phyloP scores from a whole-genome alignment of 148 eudicot species.

The Linanthus parryae region DNA sequence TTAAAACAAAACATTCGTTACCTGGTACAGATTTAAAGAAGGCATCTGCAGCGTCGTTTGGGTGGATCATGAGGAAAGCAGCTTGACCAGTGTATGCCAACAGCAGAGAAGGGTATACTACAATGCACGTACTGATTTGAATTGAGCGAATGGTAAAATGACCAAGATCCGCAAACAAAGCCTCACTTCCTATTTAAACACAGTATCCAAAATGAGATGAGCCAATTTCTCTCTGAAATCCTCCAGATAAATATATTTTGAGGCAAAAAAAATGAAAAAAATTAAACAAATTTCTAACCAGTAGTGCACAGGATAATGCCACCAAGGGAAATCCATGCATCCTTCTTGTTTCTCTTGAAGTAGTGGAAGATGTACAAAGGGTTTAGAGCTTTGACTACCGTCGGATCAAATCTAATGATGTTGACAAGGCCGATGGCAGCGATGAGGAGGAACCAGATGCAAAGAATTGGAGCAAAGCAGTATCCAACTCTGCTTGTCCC shows the following conservation, averaged over 20 bases:
- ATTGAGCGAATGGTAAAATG: slow-evolving; percentile 40
- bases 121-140: slow-evolving; percentile 30
- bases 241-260: background rate
- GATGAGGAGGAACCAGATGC: slow-evolving; percentile 23
- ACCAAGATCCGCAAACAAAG: slow-evolving; percentile 41
- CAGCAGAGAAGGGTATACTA: slow-evolving; percentile 33
- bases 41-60: slow-evolving; percentile 16
- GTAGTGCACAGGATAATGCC: slow-evolving; percentile 23
- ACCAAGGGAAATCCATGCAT: slow-evolving; percentile 32
- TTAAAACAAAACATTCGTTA: background rate
- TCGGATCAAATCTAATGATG: slow-evolving; percentile 16
- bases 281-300: slow-evolving; percentile 2
- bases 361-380: slow-evolving; percentile 25
- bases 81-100: slow-evolving; percentile 39
- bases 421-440: slow-evolving; percentile 22
- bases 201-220: background rate
- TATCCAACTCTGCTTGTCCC: slow-evolving; percentile 36
- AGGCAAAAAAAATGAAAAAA: background rate
- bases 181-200: slow-evolving; percentile 31
- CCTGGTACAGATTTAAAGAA: slow-evolving; percentile 34
- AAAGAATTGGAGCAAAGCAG: slow-evolving; percentile 24
- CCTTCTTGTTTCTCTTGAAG: slow-evolving; percentile 23
- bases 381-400: slow-evolving; percentile 25
- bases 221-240: background rate
- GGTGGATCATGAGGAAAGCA: slow-evolving; percentile 28